Conservation (phyloP, 2,329 filamentous ascomycete species). For the Sphaerulina vaccinii region DNA sequence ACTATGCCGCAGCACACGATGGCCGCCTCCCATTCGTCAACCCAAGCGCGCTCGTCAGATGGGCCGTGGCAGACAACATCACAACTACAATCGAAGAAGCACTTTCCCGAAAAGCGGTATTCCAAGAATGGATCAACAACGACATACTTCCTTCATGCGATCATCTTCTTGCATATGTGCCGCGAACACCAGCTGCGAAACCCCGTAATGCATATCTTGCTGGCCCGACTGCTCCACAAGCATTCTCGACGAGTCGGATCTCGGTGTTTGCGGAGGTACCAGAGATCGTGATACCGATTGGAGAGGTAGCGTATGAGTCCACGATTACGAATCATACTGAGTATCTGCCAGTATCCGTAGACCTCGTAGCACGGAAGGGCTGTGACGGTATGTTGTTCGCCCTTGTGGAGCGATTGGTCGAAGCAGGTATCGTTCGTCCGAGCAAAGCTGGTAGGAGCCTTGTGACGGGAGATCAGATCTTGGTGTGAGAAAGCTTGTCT, state of each 20-base stretch:
- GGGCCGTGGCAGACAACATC: neutral
- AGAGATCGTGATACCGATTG: slow-evolving; percentile 46
- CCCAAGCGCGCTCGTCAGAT: slow-evolving; percentile 33
- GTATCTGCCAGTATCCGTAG: slow-evolving; percentile 45
- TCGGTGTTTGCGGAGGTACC: slow-evolving; percentile 7
- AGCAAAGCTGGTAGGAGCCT: neutral
- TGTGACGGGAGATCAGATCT: no score
- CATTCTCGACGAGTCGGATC: slow-evolving; percentile 1
- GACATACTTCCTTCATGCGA: neutral
- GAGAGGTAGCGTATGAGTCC: slow-evolving; percentile 42
- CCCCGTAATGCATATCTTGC: slow-evolving; percentile 2
- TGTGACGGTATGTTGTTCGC: slow-evolving; percentile 47
- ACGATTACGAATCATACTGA: slow-evolving; percentile 43
- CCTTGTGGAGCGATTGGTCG: slow-evolving; percentile 32
- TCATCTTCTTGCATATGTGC: slow-evolving; percentile 1
- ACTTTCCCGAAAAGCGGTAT: neutral
- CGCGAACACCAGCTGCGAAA: neutral
- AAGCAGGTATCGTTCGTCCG: neutral
- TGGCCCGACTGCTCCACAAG: neutral
- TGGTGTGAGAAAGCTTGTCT: no score
- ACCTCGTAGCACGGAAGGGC: slow-evolving; percentile 43
- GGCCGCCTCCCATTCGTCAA: slow-evolving; percentile 50
- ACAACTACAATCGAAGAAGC: neutral
- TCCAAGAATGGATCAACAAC: neutral
- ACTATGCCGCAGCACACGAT: slow-evolving; percentile 46